Percentiles rank a stretch among this genome's conserved stretches.
Evolutionary conservation across 2,329 filamentous ascomycete genomes (phyloP).

Genomic region (Beauveria sp.): DNA sequence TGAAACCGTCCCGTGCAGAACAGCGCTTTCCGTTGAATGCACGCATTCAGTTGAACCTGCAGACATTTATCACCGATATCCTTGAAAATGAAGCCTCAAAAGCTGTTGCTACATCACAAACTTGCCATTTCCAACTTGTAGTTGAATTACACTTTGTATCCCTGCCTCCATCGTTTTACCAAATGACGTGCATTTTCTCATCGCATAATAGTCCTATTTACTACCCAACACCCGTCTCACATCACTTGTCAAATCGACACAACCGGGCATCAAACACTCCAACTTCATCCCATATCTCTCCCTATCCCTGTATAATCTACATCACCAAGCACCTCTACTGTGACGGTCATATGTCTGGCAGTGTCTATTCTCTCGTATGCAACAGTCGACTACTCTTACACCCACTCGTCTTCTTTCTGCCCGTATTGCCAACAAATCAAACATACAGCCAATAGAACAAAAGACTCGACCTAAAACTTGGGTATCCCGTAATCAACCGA

Average conservation of each 20-base stretch:
- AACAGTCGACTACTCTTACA: slow-evolving; percentile 6
- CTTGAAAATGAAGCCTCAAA: too few species aligned
- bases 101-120: not conserved
- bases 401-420: not conserved
- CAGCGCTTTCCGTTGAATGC: not conserved
- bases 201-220: not conserved
- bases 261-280: not conserved
- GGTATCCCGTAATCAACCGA: slow-evolving; percentile 12
- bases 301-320: not conserved
- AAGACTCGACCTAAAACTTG: slow-evolving; percentile 1
- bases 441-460: not conserved
- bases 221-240: not conserved
- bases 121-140: not conserved
- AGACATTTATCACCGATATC: too few species aligned
- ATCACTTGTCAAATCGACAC: not conserved
- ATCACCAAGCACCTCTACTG: not conserved
- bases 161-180: not conserved
- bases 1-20: not conserved
- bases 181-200: not conserved
- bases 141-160: too few species aligned
- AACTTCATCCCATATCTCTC: not conserved
- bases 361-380: not conserved
- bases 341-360: not conserved
- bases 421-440: not conserved
- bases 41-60: not conserved